Percentiles rank a stretch among this genome's conserved stretches.
phyloP scores from a whole-genome alignment of 768 basidiomycete genomes.

The Hemileccinum impolitum region DNA sequence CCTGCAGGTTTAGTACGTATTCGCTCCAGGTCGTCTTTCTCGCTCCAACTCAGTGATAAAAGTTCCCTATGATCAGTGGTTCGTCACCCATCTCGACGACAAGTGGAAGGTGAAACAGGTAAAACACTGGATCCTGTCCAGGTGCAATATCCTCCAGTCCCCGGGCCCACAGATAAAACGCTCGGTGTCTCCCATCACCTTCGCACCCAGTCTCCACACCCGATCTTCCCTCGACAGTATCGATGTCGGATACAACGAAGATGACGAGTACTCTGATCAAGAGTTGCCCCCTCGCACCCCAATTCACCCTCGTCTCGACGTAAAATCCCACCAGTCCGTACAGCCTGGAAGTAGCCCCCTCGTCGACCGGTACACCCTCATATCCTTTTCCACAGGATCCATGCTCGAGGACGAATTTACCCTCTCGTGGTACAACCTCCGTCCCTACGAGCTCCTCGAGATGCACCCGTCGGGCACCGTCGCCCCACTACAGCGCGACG shows the following conservation, averaged over 20 bases:
- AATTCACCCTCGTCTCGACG: slow-evolving; percentile 8
- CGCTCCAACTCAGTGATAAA: background rate
- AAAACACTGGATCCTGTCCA: slow-evolving; percentile 61
- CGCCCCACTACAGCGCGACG: slow-evolving; percentile 41
- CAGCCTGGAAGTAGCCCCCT: slow-evolving; percentile 17
- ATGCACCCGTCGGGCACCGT: slow-evolving; percentile 48
- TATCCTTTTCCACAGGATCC: slow-evolving; percentile 68
- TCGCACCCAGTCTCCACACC: slow-evolving; percentile 38
- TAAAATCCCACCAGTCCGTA: slow-evolving; percentile 8
- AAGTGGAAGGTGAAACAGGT: slow-evolving; percentile 58
- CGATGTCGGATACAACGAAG: slow-evolving; percentile 28
- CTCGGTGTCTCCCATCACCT: slow-evolving; percentile 66
- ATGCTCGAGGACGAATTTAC: slow-evolving; percentile 64
- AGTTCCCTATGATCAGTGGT: slow-evolving; percentile 78
- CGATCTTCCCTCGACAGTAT: slow-evolving; percentile 23
- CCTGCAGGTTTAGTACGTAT: slow-evolving; percentile 55
- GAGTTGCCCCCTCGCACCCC: slow-evolving; percentile 13
- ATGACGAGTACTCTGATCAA: slow-evolving; percentile 33
- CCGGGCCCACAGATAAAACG: slow-evolving; percentile 31
- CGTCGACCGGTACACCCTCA: slow-evolving; percentile 43
- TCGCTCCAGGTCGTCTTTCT: slow-evolving; percentile 2
- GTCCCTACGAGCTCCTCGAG: slow-evolving; percentile 67
- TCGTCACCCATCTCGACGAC: slow-evolving; percentile 64
- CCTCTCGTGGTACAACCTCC: slow-evolving; percentile 55
- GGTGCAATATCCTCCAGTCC: slow-evolving; percentile 43